These are phyloP conservation scores for Adansonia grandidieri DNA, from an alignment of 441 rosid species.

Conservation along the genomic window DNA sequence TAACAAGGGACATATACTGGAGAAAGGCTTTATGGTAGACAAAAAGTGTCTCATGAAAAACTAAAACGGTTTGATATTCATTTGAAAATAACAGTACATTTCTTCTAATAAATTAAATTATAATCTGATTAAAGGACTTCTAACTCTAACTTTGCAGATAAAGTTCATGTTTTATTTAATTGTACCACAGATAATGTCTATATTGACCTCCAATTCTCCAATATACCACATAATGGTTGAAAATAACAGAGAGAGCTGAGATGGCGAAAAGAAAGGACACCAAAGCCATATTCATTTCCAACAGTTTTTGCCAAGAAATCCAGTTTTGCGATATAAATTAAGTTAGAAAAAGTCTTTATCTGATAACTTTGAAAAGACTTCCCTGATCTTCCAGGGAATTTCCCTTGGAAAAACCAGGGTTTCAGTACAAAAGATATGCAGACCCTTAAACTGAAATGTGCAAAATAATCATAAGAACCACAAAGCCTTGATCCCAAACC, in stretches of 20 bases:
- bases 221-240: background rate
- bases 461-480: background rate
- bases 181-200: background rate
- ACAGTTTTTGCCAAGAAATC: background rate
- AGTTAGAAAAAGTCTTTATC: background rate
- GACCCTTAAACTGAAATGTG: background rate
- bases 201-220: background rate
- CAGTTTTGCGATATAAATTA: background rate
- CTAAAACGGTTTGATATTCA: background rate
- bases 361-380: background rate
- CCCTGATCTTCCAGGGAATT: background rate
- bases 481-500: background rate
- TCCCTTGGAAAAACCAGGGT: background rate
- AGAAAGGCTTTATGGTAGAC: background rate
- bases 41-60: background rate
- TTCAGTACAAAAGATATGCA: background rate
- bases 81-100: background rate
- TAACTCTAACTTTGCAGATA: background rate
- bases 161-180: background rate
- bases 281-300: background rate
- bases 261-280: background rate
- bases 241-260: background rate
- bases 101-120: background rate
- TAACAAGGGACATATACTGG: background rate
- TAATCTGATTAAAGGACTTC: background rate